Evolutionary conservation across 2,329 filamentous ascomycete species (phyloP).

Genomic region (Corynespora cassiicola): DNA sequence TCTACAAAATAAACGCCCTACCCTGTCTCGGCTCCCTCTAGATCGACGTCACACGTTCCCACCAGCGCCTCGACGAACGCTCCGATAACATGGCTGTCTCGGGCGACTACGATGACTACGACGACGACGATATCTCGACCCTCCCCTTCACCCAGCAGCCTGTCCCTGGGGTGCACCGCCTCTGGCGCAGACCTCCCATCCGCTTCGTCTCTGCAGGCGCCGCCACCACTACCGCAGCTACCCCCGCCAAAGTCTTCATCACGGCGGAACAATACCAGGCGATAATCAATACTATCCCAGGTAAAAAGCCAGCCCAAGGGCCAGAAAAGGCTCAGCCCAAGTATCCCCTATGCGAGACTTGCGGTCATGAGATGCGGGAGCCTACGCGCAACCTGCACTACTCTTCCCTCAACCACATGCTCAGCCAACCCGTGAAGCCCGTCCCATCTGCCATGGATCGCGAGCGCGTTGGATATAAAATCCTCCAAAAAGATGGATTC

Average conservation of each 20-base stretch:
- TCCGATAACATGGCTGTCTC: too few relatives aligned
- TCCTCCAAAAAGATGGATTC: slow-evolving; percentile 73
- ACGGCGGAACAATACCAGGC: too few relatives aligned
- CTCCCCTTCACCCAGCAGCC: slow-evolving; percentile 65
- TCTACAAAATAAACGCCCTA: too few relatives aligned
- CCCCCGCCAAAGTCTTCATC: slow-evolving; percentile 39
- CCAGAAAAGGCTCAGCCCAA: slow-evolving; percentile 21
- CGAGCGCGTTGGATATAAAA: slow-evolving; percentile 71
- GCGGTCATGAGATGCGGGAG: slow-evolving; percentile 41
- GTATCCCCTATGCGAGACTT: slow-evolving; percentile 41
- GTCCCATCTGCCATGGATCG: slow-evolving; percentile 76
- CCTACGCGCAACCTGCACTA: slow-evolving; percentile 57
- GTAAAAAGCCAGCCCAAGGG: too few relatives aligned
- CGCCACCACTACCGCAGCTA: slow-evolving; percentile 17
- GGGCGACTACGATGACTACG: too few relatives aligned
- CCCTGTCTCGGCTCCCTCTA: too few relatives aligned
- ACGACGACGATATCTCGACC: slow-evolving; percentile 63
- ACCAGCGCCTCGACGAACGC: too few relatives aligned
- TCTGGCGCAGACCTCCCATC: slow-evolving; percentile 66
- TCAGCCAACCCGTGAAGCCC: slow-evolving; percentile 71
- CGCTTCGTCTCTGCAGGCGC: slow-evolving; percentile 63
- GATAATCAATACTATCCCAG: too few relatives aligned
- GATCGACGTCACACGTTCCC: too few relatives aligned
- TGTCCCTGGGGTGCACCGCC: slow-evolving; percentile 66
- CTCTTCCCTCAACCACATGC: slow-evolving; percentile 70